A percentile compares a stretch with the other conserved stretches of the same genome.
Evolutionary conservation across 139 green algal species (phyloP).

Genomic region (Nannochloris sp.): DNA sequence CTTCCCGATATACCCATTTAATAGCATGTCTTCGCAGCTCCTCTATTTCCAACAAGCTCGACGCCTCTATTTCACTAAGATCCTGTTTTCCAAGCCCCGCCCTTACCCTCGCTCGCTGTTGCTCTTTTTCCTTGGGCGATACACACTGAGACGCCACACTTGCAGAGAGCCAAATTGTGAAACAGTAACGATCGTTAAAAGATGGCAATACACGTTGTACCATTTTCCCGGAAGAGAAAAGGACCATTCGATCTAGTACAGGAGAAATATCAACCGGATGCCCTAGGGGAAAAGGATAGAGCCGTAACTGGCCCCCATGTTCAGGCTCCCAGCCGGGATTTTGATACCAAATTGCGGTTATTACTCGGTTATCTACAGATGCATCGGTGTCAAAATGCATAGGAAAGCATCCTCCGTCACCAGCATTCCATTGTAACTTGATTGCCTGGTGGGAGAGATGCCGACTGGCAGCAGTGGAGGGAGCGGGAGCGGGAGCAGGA

Average conservation of each 20-base stretch:
- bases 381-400: slow-evolving; percentile 68
- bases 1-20: slow-evolving; percentile 31
- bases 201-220: slow-evolving; percentile 53
- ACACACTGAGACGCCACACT: not conserved
- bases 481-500: too few species aligned
- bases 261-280: slow-evolving; percentile 38
- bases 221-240: slow-evolving; percentile 66
- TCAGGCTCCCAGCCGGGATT: slow-evolving; percentile 49
- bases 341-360: slow-evolving; percentile 72
- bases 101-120: too few species aligned
- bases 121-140: not conserved
- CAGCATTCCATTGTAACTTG: slow-evolving; percentile 56
- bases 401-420: slow-evolving; percentile 64
- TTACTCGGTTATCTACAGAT: slow-evolving; percentile 43
- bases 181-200: slow-evolving; percentile 41
- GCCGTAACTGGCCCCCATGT: slow-evolving; percentile 49
- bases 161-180: slow-evolving; percentile 68
- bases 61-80: not conserved
- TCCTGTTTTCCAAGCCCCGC: not conserved
- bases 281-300: slow-evolving; percentile 57
- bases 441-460: slow-evolving; percentile 64
- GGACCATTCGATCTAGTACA: slow-evolving; percentile 45
- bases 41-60: slow-evolving; percentile 32
- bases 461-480: too few species aligned
- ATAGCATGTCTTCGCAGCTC: slow-evolving; percentile 37